Base-by-base conservation (phyloP, 1,139 yeast genomes). In the Zygotorulaspora mrakii region DNA sequence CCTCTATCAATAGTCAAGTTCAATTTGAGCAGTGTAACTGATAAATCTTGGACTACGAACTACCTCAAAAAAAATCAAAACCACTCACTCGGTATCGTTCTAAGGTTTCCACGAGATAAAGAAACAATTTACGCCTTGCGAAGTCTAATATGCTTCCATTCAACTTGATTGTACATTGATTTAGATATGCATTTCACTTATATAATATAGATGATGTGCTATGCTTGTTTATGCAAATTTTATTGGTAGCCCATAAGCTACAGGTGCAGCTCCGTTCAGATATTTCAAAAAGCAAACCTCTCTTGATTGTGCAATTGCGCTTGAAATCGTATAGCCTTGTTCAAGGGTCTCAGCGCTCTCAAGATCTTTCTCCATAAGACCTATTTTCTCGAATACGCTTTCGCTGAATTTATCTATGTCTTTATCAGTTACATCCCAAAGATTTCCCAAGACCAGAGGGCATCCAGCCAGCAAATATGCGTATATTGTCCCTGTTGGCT, bases 341-440 rank as follows among this genome's bases (percentile, higher is more conserved):
- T 42, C 45, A 7, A 35, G 29, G 3, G 17, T 29, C 27, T 14
- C 32, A 13, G 31, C 7, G 12, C 25, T 11, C 17, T 33, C 26
- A 12, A 21, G 17, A 6, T 17, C 31, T 6, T 49, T 35, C 1
- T 55, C 59, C 11, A 70, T 57, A 18, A 82, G 63, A 0, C 89
- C 88, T 78, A 88, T 79, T 43, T 70, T 67, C 9, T 73, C 72
- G 50, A 87, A 72, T 27, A 83, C 62, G 1, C 74, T 66, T 9
- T 71, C 47, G 32, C 88, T 82, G 53, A 88, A 87, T 52, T 71
- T 73, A 62, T 91, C 97, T 40, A 88, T 86, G 59, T 91, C 98
- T 53, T 85, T 88, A 61, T 91, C 98, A 0, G 97, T 91, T 4
- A 91, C 97, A 62, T 88, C 96, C 98, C 98, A 91, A 48, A 91